Conservation (phyloP, 1,139 yeast genomes). For the Pneumocystis carinii region DNA sequence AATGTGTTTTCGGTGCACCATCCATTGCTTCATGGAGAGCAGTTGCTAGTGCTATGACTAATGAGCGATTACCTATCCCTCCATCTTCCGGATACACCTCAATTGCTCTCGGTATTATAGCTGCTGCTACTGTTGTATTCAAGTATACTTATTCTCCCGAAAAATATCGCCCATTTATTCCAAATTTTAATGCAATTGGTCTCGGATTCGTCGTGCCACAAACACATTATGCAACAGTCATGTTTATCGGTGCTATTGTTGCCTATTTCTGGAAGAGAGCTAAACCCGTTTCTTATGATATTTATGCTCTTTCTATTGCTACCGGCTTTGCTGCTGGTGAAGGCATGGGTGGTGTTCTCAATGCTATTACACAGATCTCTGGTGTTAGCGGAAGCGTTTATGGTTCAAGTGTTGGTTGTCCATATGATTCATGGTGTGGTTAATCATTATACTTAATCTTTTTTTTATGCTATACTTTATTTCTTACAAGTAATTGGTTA, state of each 20-base stretch:
- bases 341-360: constrained; percentile 11
- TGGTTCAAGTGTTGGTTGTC: constrained; percentile 1
- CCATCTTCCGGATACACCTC: constrained; percentile 5
- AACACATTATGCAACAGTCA: constrained; percentile 10
- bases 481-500: too few species aligned
- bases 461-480: too few species aligned
- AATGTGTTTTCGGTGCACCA: constrained; percentile 8
- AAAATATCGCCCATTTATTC: constrained; percentile 4
- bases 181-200: constrained; percentile 12
- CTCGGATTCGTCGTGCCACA: constrained; percentile 11
- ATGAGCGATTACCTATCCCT: constrained; percentile 6
- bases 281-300: constrained; percentile 7
- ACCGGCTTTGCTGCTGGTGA: constrained; percentile 11
- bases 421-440: neutral
- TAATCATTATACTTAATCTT: neutral
- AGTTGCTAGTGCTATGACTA: constrained; percentile 9
- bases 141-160: constrained; percentile 7
- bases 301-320: constrained; percentile 9
- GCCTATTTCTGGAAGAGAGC: constrained; percentile 8
- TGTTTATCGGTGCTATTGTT: constrained; percentile 8
- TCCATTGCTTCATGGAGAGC: constrained; percentile 10
- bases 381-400: constrained; percentile 4
- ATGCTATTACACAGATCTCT: constrained; percentile 7
- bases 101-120: constrained; percentile 6
- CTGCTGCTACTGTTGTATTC: constrained; percentile 2